These are phyloP conservation scores for Cladosporium sp. DNA, from an alignment of 2,329 filamentous ascomycete species.

Conservation along the genomic window DNA sequence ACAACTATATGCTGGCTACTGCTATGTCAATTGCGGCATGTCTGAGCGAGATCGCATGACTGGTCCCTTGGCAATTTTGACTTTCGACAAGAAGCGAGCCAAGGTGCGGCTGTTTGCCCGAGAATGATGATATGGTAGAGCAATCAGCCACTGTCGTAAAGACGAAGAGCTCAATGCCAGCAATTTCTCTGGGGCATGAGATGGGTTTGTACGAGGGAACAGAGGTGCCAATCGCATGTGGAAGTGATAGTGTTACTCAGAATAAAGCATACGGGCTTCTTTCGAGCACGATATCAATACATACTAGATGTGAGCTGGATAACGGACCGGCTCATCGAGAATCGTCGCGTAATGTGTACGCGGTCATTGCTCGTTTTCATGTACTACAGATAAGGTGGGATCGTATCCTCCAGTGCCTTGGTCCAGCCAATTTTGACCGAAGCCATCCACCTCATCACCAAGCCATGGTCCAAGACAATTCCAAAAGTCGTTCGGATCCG, in stretches of 20 bases:
- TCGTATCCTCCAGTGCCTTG: background rate
- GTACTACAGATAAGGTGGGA: background rate
- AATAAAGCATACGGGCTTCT: background rate
- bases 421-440: background rate
- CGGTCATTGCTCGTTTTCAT: background rate
- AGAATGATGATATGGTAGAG: background rate
- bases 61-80: background rate
- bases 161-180: background rate
- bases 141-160: background rate
- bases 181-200: background rate
- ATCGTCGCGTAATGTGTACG: background rate
- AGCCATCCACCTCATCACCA: background rate
- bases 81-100: background rate
- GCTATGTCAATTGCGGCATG: background rate
- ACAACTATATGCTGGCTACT: background rate
- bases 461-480: slow-evolving; percentile 2
- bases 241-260: background rate
- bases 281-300: background rate
- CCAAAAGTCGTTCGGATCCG: slow-evolving; percentile 2
- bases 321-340: background rate
- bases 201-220: background rate
- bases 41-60: background rate
- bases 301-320: background rate
- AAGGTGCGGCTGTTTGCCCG: background rate
- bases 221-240: background rate